phyloP scores from a whole-genome alignment of 1,284 basidiomycete genomes.

The Ganoderma lingzhi region DNA sequence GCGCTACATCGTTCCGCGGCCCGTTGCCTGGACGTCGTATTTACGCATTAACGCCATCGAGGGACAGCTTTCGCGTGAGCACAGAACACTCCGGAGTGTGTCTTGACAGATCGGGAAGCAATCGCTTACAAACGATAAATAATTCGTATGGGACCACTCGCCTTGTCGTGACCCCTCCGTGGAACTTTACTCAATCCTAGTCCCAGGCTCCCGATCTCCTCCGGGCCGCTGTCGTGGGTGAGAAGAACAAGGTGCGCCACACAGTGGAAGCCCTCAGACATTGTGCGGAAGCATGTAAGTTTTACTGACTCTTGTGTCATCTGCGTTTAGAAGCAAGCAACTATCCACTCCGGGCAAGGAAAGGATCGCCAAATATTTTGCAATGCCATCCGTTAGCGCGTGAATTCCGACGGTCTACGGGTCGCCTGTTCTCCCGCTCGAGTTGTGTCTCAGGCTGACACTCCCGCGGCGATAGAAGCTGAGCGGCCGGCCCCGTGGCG shows the following conservation, averaged over 20 bases:
- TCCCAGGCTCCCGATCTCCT: background rate
- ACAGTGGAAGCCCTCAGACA: background rate
- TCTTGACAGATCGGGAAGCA: background rate
- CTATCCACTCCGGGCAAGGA: no score
- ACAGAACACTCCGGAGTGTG: slow-evolving; percentile 1
- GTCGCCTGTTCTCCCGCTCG: background rate
- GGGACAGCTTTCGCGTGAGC: background rate
- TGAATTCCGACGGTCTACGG: background rate
- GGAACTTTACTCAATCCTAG: background rate
- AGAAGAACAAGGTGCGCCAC: background rate
- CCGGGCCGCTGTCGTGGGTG: background rate
- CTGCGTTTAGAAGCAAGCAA: background rate
- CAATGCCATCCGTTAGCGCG: background rate
- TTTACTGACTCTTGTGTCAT: background rate
- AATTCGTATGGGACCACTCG: background rate
- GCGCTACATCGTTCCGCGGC: background rate
- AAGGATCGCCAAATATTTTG: no score
- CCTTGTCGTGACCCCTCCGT: background rate
- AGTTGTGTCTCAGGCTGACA: background rate
- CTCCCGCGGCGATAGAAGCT: background rate
- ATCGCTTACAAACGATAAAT: slow-evolving; percentile 6
- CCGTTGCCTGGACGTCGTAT: slow-evolving; percentile 19
- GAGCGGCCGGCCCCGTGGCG: background rate
- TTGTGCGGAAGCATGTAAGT: background rate
- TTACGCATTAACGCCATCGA: slow-evolving; percentile 33